Percentiles rank a stretch among this genome's conserved stretches.
Conservation (phyloP, 129 eudicot genomes). For the Calendula officinalis region DNA sequence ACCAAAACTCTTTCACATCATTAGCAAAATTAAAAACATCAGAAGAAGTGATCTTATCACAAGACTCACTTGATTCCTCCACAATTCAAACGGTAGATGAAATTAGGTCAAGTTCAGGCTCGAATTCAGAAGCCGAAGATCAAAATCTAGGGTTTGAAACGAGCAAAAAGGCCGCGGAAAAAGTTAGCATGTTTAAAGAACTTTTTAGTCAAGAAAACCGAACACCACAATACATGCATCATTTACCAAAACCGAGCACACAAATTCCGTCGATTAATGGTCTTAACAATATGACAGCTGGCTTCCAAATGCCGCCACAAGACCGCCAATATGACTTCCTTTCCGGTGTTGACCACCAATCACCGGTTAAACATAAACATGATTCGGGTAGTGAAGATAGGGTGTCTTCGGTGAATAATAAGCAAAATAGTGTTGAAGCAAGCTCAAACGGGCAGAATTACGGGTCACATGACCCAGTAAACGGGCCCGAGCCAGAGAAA, state of each 20-base stretch:
- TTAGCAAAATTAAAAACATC: conserved; percentile 22
- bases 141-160: conserved; percentile 30
- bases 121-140: conserved; percentile 58
- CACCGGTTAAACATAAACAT: conserved; percentile 16
- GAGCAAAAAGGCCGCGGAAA: conserved; percentile 24
- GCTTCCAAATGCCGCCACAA: conserved; percentile 24
- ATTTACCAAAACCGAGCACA: conserved; percentile 24
- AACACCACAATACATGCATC: conserved; percentile 24
- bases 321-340: conserved; percentile 19
- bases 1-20: conserved; percentile 26
- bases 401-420: conserved; percentile 16
- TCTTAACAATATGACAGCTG: conserved; percentile 19
- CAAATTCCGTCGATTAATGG: conserved; percentile 17
- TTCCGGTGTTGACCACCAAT: conserved; percentile 6
- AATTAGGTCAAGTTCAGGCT: conserved; percentile 52
- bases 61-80: conserved; percentile 44
- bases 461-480: conserved; percentile 27
- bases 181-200: conserved; percentile 28
- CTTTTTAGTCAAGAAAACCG: conserved; percentile 31
- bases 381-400: conserved; percentile 18
- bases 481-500: conserved; percentile 16
- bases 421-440: conserved; percentile 20
- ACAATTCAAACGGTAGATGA: conserved; percentile 44
- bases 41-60: conserved; percentile 48
- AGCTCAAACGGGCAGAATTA: conserved; percentile 32